Conservation (phyloP, 768 basidiomycete species). For the Mycena vulgaris region DNA sequence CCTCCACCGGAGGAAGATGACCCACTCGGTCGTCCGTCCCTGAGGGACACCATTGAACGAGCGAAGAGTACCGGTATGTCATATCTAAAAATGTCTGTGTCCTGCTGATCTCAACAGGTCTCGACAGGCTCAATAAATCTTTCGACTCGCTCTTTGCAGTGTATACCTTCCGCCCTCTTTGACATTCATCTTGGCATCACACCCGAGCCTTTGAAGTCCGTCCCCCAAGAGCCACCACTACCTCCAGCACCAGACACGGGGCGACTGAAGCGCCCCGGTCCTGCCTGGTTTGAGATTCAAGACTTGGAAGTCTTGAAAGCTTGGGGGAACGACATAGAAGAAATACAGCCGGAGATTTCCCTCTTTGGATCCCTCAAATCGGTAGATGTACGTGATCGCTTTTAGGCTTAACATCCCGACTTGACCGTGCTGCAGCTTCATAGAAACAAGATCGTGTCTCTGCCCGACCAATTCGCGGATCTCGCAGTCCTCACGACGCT, state of each 20-base stretch:
- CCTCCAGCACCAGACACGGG: slow-evolving; percentile 57
- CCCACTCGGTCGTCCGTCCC: slow-evolving; percentile 74
- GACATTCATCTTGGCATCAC: slow-evolving; percentile 85
- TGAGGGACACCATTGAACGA: slow-evolving; percentile 84
- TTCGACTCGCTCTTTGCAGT: slow-evolving; percentile 78
- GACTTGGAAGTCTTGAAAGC: slow-evolving; percentile 84
- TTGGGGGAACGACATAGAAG: slow-evolving; percentile 85
- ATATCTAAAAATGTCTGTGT: slow-evolving; percentile 42
- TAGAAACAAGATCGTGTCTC: slow-evolving; percentile 74
- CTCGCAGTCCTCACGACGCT: slow-evolving; percentile 75
- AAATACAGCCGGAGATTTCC: slow-evolving; percentile 87
- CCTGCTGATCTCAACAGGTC: slow-evolving; percentile 64
- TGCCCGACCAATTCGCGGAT: slow-evolving; percentile 80
- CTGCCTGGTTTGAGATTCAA: slow-evolving; percentile 88
- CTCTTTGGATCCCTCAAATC: slow-evolving; percentile 88
- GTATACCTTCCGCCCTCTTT: slow-evolving; percentile 84
- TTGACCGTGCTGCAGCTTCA: slow-evolving; percentile 68
- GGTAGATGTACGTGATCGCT: slow-evolving; percentile 74
- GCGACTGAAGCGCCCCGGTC: slow-evolving; percentile 59
- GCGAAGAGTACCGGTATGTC: slow-evolving; percentile 82
- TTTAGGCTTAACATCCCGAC: not conserved
- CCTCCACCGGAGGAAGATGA: slow-evolving; percentile 62
- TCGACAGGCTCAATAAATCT: slow-evolving; percentile 81
- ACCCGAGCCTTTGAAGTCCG: slow-evolving; percentile 78
- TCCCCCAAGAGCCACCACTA: slow-evolving; percentile 71